Base-by-base conservation (phyloP, 441 rosid genomes). In the Arabidopsis lyrata region DNA sequence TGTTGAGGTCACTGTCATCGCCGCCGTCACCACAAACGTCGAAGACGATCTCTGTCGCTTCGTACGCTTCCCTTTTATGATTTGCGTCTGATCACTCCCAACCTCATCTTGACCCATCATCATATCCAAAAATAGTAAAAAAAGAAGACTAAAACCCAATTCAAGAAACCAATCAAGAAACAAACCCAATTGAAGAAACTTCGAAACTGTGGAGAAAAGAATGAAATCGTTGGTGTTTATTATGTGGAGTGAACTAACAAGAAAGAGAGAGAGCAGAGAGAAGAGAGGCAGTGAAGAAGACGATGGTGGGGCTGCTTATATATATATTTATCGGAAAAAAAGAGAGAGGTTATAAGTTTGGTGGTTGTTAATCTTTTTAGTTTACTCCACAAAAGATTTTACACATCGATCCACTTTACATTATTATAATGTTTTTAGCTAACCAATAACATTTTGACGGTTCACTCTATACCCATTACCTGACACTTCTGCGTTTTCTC, bases 41-140 rank as follows among this genome's bases (percentile, higher is more conserved):
- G 91, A 86, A 1, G 89, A 85, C 2, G 85, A 86, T 56, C 97
- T 71, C 39, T 72, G 94, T 11, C 97, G 90, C 82, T 92, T 88
- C n/a, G 88, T 89, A 14, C 96, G 94, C 79, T 88, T 95, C 77
- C 95, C 82, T 74, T 86, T 85, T 13, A 81, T 63, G 72, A 83
- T 74, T 61, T 77, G 64, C 38, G 77, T 63, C 31, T 73, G 84
- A 82, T 82, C 80, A 50, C 77, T 73, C 44, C 13, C 76, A 78
- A 54, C 70, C 72, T 84, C 86, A 27, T 80, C 85, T 70, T 80
- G 83, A 75, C 72, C 66, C 76, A 81, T 85, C 91, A 83, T 86
- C 67, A 35, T 60, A 50, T 47, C 20, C 27, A 42, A 64, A 49
- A 11, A 36, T 11, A 65, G 24, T 12, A 16, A 44, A 15, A 54